Conservation (phyloP, 2,329 filamentous ascomycete species). For the Sporothrix phasma region DNA sequence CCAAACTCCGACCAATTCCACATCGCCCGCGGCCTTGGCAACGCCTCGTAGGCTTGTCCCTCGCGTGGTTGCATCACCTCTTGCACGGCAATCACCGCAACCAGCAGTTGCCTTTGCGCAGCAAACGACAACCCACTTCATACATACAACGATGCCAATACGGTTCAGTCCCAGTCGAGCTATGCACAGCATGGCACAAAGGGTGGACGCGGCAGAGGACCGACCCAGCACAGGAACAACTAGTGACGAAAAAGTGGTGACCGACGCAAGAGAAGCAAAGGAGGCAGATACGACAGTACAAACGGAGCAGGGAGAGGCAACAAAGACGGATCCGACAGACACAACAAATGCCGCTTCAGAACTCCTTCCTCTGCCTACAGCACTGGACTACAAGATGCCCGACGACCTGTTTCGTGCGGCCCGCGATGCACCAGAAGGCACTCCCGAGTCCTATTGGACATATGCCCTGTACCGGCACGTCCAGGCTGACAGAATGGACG, state of each 20-base stretch:
- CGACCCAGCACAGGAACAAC: not conserved
- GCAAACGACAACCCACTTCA: not conserved
- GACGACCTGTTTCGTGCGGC: slow-evolving; percentile 39
- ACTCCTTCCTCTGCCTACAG: slow-evolving; percentile 27
- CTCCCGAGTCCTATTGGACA: slow-evolving; percentile 53
- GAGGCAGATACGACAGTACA: not conserved
- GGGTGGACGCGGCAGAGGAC: not conserved
- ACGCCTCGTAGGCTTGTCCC: not conserved
- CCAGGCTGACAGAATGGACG: slow-evolving; percentile 27
- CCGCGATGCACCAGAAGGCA: slow-evolving; percentile 34
- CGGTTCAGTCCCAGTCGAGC: not conserved
- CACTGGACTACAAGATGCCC: slow-evolving; percentile 38
- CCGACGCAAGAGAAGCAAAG: not conserved
- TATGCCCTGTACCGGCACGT: slow-evolving; percentile 56
- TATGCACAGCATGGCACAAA: not conserved
- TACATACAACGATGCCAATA: not conserved
- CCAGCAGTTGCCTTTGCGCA: not conserved
- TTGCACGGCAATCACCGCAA: not conserved
- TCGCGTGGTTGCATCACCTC: not conserved
- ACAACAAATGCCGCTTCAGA: not conserved
- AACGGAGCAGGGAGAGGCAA: not conserved
- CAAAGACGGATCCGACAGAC: not conserved
- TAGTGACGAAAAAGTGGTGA: not conserved
- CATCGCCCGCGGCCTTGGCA: not conserved
- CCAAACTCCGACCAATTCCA: not conserved